A percentile compares a stretch with the other conserved stretches of the same genome.
phyloP scores from a whole-genome alignment of 1,284 basidiomycete genomes.

The Ganoderma lucidum region DNA sequence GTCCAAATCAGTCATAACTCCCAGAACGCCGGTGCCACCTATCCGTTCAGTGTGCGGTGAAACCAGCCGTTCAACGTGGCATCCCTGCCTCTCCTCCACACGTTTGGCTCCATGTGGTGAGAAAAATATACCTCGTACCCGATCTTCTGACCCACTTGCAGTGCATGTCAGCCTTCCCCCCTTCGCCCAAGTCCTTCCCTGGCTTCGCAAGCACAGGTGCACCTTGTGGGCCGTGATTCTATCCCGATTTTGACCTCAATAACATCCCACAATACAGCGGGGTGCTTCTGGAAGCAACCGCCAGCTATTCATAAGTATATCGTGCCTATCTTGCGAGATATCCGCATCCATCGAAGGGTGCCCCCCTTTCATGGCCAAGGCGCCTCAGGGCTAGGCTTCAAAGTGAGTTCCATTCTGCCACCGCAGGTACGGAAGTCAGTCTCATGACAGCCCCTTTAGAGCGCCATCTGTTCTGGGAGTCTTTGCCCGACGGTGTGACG shows the following conservation, averaged over 20 bases:
- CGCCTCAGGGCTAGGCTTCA: not conserved
- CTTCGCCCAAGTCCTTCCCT: slow-evolving; percentile 2
- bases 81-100: not conserved
- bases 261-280: not conserved
- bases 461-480: not conserved
- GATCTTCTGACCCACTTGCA: slow-evolving; percentile 7
- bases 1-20: not conserved
- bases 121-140: not conserved
- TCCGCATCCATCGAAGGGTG: not conserved
- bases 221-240: not conserved
- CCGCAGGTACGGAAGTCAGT: not conserved
- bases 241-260: not conserved
- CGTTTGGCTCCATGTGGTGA: slow-evolving; percentile 3
- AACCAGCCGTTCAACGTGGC: not conserved
- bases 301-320: not conserved
- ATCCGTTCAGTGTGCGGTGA: not conserved
- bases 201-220: not conserved
- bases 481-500: not conserved
- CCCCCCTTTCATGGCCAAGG: not conserved
- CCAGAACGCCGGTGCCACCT: not conserved
- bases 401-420: slow-evolving; percentile 4
- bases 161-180: not conserved
- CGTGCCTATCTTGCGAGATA: slow-evolving; percentile 1
- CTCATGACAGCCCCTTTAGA: not conserved
- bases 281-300: not conserved